Evolutionary conservation across 495 filamentous ascomycete genomes (phyloP).

Genomic region (Tricharina praecox): DNA sequence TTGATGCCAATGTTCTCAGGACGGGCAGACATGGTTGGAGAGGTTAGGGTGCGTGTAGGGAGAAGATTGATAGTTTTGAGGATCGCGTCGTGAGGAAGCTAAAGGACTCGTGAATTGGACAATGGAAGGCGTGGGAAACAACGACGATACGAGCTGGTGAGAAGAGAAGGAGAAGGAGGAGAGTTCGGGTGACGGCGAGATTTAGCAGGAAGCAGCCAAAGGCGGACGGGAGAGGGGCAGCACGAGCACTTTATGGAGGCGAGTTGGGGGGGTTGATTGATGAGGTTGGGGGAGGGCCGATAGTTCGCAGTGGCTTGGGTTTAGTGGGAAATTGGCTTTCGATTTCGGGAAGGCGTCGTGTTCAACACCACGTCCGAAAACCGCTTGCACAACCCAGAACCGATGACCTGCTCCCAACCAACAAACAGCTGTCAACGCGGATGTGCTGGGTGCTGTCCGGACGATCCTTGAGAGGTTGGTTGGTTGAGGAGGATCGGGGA

Average conservation of each 20-base stretch:
- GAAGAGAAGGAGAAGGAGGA: conserved; percentile 6
- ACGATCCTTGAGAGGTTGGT: no score
- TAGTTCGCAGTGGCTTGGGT: background rate
- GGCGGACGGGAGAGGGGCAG: conserved; percentile 13
- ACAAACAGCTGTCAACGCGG: no score
- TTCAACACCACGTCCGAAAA: no score
- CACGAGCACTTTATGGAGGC: background rate
- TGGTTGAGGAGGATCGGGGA: no score
- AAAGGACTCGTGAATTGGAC: no score
- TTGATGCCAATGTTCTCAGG: conserved; percentile 98
- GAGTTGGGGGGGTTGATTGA: no score
- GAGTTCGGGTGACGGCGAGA: conserved; percentile 1
- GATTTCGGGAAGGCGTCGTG: background rate
- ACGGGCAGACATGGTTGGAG: conserved; percentile 56
- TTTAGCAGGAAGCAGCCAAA: conserved; percentile 13
- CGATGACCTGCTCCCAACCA: no score
- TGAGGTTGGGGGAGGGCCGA: background rate
- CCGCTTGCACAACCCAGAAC: no score
- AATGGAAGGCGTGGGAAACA: background rate
- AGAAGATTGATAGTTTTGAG: background rate
- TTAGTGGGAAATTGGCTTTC: conserved; percentile 5
- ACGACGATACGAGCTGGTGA: conserved; percentile 1
- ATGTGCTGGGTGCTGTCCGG: no score
- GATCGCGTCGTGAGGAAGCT: no score
- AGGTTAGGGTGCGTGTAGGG: background rate